Evolutionary conservation across 257 asterid genomes (phyloP), one percentile per base, ranked within the genome.

Genomic region (Forsythia suspensa): DNA sequence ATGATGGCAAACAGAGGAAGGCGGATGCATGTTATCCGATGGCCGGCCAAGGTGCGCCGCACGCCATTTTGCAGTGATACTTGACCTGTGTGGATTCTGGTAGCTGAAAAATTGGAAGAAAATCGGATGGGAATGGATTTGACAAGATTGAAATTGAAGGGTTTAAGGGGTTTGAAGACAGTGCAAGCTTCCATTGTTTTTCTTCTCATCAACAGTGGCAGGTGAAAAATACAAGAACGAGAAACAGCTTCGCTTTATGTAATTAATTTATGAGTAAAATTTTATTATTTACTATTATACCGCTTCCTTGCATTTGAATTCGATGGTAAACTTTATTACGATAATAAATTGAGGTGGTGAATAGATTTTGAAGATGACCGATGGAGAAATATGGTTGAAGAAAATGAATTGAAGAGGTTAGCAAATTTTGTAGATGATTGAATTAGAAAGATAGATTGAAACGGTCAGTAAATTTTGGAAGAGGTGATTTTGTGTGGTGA

Each of bases 151-250:
- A 84, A 41, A 77, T 80, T 88, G 83, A 81, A 86, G 85, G 93
- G 92, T 73, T 85, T 92, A 9, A 94, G 76, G 76, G 87, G 89
- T 87, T 90, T 85, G 77, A 89, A 72, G 37, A 92, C 74, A 72
- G 81, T 52, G 77, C 86, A 21, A 69, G 87, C 89, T 78, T 90
- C 98, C 98, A 94, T 92, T 4, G 72, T 21, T 29, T 10, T 3
- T 11, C 39, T 63, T 10, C 37, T n/a, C 37, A 7, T 20, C 67
- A 20, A 20, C 18, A 63, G 2, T 46, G 71, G 80, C 76, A 69
- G 83, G 73, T 51, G 72, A 77, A 72, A 7, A 61, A 18, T 11
- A 1, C 11, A 8, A 55, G 65, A 18, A n/a, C 29, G 18, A 16
- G 66, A 57, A 44, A 29, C 34, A 29, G 34, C 34, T 29, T 29